Percentiles rank a stretch among this genome's conserved stretches.
Conservation (phyloP, 1,139 yeast species). For the Geotrichum reessii region DNA sequence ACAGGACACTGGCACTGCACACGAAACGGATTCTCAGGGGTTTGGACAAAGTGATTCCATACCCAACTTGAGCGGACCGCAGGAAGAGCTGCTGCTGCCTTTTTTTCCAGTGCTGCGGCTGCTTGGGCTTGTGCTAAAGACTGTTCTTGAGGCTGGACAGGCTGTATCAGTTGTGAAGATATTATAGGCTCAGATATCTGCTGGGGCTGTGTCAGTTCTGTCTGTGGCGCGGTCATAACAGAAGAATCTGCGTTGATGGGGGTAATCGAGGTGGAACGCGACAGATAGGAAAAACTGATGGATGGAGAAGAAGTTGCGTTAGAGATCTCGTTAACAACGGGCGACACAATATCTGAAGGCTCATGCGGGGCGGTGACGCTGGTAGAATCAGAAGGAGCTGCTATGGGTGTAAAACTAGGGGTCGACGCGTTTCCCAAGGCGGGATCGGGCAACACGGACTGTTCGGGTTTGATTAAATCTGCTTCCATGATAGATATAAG, state of each 20-base stretch:
- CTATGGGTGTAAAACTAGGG: background rate
- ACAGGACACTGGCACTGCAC: conserved; percentile 19
- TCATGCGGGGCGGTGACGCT: background rate
- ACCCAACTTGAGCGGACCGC: conserved; percentile 20
- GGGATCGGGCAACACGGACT: background rate
- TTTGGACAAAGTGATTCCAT: conserved; percentile 19
- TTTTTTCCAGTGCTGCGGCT: conserved; percentile 4
- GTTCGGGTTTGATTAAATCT: background rate
- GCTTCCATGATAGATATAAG: conserved; percentile 24
- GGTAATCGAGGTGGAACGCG: background rate
- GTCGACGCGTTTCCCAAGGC: background rate
- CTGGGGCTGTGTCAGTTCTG: background rate
- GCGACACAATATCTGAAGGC: conserved; percentile 24
- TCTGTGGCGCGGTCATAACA: background rate
- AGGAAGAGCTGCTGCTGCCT: conserved; percentile 2
- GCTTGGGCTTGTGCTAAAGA: background rate
- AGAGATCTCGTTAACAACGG: background rate
- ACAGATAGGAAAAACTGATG: background rate
- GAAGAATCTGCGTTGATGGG: background rate
- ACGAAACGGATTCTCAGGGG: conserved; percentile 19
- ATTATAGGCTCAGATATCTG: background rate
- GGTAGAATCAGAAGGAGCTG: background rate
- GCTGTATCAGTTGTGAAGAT: background rate
- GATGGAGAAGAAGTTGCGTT: background rate
- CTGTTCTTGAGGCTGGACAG: background rate